Evolutionary conservation across 805 yeast genomes (phyloP), one percentile per base, ranked within the genome.

Genomic region (Kuraishia capsulata): DNA sequence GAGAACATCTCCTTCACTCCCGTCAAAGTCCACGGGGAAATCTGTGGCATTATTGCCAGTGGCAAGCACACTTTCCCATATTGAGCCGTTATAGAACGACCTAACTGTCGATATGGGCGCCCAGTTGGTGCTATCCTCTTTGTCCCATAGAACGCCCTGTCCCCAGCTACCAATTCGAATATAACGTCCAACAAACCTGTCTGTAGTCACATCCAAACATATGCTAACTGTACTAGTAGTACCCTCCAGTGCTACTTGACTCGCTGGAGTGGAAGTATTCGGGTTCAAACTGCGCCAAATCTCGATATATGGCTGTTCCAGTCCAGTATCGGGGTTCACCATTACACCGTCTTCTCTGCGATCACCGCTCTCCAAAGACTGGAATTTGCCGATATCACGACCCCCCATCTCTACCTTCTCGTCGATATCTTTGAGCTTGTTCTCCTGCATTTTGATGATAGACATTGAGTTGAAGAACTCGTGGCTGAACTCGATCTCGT

Each of bases 201-300:
- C 52, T 3, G 43, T 37, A 4, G 32, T 53, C 16, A 64, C 51
- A 14, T 55, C 61, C 29, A 42, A 50, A 51, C 46, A 29, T 35
- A 39, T 30, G 49, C 47, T 5, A 8, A 28, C 31, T 6, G 31
- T 13, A 17, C 17, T 11, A 24, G 26, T 8, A 5, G 31, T 17
- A 6, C 6, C 31, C 10, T 23, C 26, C 17, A 28, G 38, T 25
- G n/a, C 33, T 4, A 13, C 30, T 17, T 3, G 16, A n/a, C 24
- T 17, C 33, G 20, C 26, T 33, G 25, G 38, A 33, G 61, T 41
- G 25, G 61, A 48, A 9, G 46, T 39, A n/a, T 46, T 38, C 1
- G 73, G 65, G 45, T 71, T 69, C 24, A 75, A 45, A 17, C 71
- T 61, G 45, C 71, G 52, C 83, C 83, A 76, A 20, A 71, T 60